A percentile compares a stretch with the other conserved stretches of the same genome.
These are phyloP conservation scores for Aureobasidium sp. DNA, from an alignment of 2,329 filamentous ascomycete species.

Conservation along the genomic window DNA sequence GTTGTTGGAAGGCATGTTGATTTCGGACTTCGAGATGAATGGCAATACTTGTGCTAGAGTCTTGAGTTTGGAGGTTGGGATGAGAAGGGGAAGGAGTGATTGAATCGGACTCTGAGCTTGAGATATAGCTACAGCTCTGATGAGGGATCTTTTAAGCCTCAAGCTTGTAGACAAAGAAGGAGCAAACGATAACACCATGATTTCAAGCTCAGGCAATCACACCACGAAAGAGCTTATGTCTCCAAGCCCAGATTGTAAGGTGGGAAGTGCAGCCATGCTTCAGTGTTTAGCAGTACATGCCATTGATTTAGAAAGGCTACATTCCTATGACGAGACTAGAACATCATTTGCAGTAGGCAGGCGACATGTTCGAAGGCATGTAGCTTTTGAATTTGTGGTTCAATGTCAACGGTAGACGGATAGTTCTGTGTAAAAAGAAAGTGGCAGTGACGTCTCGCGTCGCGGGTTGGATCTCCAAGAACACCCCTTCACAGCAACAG, in stretches of 20 bases:
- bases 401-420: neutral
- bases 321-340: neutral
- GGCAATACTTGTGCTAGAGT: neutral
- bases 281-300: neutral
- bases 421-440: neutral
- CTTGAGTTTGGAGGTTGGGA: neutral
- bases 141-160: neutral
- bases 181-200: neutral
- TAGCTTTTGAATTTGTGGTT: neutral
- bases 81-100: neutral
- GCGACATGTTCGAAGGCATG: too few relatives aligned
- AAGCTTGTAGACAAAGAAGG: neutral
- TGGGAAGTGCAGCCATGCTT: neutral
- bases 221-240: neutral
- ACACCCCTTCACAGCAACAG: neutral
- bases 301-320: neutral
- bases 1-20: slow-evolving; percentile 9
- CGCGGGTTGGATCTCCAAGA: neutral
- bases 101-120: neutral
- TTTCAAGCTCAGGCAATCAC: neutral
- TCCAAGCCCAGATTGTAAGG: too few relatives aligned
- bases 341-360: too few relatives aligned
- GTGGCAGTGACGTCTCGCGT: neutral
- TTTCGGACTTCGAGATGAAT: neutral
- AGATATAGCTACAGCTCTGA: neutral